Evolutionary conservation across 441 rosid species (phyloP).

Genomic region (Brassica hybrid): DNA sequence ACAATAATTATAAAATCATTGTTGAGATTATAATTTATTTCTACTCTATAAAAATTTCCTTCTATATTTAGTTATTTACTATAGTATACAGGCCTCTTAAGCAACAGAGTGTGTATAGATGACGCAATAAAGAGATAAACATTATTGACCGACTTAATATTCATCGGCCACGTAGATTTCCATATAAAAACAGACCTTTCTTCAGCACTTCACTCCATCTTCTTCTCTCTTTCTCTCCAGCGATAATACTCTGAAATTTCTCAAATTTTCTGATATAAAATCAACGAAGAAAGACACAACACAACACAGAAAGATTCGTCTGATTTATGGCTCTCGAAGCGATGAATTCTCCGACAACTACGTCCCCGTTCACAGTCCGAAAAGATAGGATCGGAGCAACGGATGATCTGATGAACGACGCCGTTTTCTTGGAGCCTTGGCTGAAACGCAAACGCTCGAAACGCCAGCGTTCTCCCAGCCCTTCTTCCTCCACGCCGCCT

Average conservation of each 20-base stretch:
- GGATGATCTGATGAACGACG: slow-evolving; percentile 43
- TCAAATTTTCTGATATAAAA: background rate
- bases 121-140: slow-evolving; percentile 20
- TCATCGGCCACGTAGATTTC: slow-evolving; percentile 39
- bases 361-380: slow-evolving; percentile 44
- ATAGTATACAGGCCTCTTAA: slow-evolving; percentile 2
- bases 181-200: slow-evolving; percentile 35
- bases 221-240: slow-evolving; percentile 13
- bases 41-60: background rate
- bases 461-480: too few species aligned
- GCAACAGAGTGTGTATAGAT: background rate
- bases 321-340: slow-evolving; percentile 81
- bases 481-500: slow-evolving; percentile 51
- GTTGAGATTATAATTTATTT: background rate
- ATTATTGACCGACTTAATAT: slow-evolving; percentile 40
- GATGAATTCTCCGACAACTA: slow-evolving; percentile 44
- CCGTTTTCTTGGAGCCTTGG: slow-evolving; percentile 61
- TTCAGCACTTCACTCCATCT: slow-evolving; percentile 34
- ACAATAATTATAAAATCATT: background rate
- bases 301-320: background rate
- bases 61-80: background rate
- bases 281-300: background rate
- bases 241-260: background rate
- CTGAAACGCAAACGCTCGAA: slow-evolving; percentile 57
- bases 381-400: slow-evolving; percentile 23